phyloP scores from a whole-genome alignment of 306 rosid genomes.

The Boehmeria nivea region DNA sequence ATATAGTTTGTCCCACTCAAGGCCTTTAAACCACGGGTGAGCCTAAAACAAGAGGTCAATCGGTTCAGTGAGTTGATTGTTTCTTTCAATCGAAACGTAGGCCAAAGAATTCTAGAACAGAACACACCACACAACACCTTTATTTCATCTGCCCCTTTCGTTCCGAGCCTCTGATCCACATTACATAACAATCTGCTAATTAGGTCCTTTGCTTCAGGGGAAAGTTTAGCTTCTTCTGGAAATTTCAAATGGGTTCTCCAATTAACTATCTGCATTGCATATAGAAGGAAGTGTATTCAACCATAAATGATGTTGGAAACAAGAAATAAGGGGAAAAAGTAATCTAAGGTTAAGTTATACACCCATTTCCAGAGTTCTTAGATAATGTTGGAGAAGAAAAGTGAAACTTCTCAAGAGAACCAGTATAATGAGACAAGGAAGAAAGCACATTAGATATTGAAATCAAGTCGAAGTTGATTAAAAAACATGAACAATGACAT shows the following conservation, averaged over 20 bases:
- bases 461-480: too few species aligned
- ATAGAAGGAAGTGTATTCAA: slow-evolving; percentile 11
- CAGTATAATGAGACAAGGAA: too few species aligned
- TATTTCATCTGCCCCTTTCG: slow-evolving; percentile 96
- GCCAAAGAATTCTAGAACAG: slow-evolving; percentile 37
- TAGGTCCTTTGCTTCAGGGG: slow-evolving; percentile 89
- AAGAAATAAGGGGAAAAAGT: slow-evolving; percentile 1
- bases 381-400: too few species aligned
- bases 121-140: slow-evolving; percentile 86
- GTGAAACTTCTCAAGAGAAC: too few species aligned
- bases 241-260: slow-evolving; percentile 95
- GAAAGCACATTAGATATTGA: too few species aligned
- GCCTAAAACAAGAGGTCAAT: slow-evolving; percentile 49
- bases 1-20: slow-evolving; percentile 90
- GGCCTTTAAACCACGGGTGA: slow-evolving; percentile 88
- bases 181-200: slow-evolving; percentile 82
- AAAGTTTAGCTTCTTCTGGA: slow-evolving; percentile 95
- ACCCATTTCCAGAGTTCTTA: too few species aligned
- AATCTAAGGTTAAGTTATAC: background rate
- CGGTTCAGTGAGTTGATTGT: background rate
- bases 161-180: slow-evolving; percentile 94
- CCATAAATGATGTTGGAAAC: slow-evolving; percentile 5
- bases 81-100: slow-evolving; percentile 20
- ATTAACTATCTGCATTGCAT: slow-evolving; percentile 74
- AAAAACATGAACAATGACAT: too few species aligned